phyloP scores from a whole-genome alignment of 2,329 filamentous ascomycete species.

The Talaromyces sp. region DNA sequence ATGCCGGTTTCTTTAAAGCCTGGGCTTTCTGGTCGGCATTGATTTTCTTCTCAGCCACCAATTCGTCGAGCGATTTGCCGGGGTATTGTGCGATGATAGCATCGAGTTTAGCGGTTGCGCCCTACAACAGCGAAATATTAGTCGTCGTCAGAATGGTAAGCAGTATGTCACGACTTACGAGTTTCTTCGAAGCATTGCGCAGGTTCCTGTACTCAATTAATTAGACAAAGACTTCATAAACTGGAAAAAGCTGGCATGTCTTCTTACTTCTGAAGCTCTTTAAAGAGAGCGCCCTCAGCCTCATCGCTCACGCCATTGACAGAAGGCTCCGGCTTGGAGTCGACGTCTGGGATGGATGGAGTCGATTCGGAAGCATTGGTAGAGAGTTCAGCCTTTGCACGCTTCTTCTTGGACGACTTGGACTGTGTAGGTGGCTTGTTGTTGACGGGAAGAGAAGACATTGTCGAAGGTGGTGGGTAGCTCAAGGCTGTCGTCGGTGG shows the following conservation, averaged over 20 bases:
- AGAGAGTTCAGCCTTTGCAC: constrained; percentile 41
- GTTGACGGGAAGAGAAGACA: constrained; percentile 58
- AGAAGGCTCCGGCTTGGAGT: constrained; percentile 29
- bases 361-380: constrained; percentile 32
- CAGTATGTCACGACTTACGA: constrained; percentile 55
- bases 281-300: constrained; percentile 72
- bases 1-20: constrained; percentile 55
- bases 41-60: constrained; percentile 57
- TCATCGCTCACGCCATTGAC: constrained; percentile 47
- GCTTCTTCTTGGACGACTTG: constrained; percentile 65
- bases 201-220: constrained; percentile 58
- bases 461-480: constrained; percentile 27
- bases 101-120: constrained; percentile 55
- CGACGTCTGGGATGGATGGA: constrained; percentile 18
- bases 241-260: background rate
- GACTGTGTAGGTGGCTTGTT: constrained; percentile 59
- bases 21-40: constrained; percentile 61
- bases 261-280: constrained; percentile 81
- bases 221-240: background rate
- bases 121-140: constrained; percentile 30
- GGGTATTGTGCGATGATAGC: constrained; percentile 56
- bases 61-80: constrained; percentile 55
- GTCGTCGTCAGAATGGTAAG: constrained; percentile 13
- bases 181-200: constrained; percentile 89
- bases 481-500: background rate